Conservation (phyloP, 2,329 filamentous ascomycete genomes). For the Aspergillus awamori region DNA sequence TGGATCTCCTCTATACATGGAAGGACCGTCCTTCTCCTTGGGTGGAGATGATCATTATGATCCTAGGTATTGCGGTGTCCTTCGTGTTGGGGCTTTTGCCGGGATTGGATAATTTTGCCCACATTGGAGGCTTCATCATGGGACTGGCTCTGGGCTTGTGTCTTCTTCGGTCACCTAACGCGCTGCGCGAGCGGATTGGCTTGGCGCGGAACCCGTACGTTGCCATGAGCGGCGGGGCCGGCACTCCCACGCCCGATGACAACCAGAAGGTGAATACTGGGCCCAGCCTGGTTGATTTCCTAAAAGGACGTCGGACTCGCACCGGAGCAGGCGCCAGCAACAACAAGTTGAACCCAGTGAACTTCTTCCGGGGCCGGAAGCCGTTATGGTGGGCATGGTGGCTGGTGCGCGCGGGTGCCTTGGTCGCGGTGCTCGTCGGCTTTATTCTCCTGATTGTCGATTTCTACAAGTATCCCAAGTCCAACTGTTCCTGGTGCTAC, state of each 20-base stretch:
- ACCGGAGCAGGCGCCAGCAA: conserved; percentile 67
- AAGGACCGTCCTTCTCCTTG: conserved; percentile 72
- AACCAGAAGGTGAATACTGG: conserved; percentile 54
- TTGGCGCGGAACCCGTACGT: conserved; percentile 70
- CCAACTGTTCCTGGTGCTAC: conserved; percentile 88
- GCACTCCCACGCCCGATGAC: conserved; percentile 36
- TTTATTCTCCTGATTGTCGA: conserved; percentile 88
- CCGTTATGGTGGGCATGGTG: conserved; percentile 98
- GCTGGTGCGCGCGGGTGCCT: conserved; percentile 75
- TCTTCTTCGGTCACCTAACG: conserved; percentile 83
- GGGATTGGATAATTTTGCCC: conserved; percentile 93
- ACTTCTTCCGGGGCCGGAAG: conserved; percentile 91
- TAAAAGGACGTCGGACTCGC: conserved; percentile 38
- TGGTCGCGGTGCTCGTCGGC: conserved; percentile 78
- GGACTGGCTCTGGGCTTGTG: conserved; percentile 84
- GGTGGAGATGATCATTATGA: conserved; percentile 83
- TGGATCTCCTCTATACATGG: conserved; percentile 95
- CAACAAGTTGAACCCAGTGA: conserved; percentile 39
- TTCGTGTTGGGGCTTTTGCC: conserved; percentile 91
- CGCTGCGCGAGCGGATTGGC: conserved; percentile 73
- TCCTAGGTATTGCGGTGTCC: conserved; percentile 82
- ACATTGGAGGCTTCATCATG: conserved; percentile 95
- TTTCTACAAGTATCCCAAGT: conserved; percentile 75
- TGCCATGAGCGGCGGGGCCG: conserved; percentile 60
- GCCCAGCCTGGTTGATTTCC: conserved; percentile 58